Conservation (phyloP, 306 rosid species). For the Trifolium dubium region DNA sequence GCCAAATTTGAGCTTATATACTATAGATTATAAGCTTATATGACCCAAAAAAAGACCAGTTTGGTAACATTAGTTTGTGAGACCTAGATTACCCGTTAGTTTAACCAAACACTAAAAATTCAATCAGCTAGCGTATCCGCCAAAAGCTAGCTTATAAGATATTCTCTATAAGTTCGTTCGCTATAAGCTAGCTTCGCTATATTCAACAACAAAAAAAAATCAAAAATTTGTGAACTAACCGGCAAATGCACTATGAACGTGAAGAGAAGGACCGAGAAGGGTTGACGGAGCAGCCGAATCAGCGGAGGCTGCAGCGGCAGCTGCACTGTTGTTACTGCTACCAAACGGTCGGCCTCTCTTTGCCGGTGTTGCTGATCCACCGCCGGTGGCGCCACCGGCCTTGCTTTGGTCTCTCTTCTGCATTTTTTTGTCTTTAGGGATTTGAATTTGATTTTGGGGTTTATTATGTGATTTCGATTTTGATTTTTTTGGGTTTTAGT, state of each 20-base stretch:
- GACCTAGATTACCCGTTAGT: too few species aligned
- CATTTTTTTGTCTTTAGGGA: constrained; percentile 55
- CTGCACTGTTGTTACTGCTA: constrained; percentile 67
- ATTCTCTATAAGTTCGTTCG: too few species aligned
- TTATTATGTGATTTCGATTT: neutral
- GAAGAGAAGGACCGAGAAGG: constrained; percentile 94
- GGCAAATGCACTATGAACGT: constrained; percentile 85
- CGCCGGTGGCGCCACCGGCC: constrained; percentile 65
- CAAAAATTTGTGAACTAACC: constrained; percentile 75
- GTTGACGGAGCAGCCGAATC: constrained; percentile 78
- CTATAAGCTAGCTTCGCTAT: too few species aligned
- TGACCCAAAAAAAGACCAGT: too few species aligned
- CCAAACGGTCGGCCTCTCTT: constrained; percentile 97
- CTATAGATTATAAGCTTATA: too few species aligned
- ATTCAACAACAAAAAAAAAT: too few species aligned
- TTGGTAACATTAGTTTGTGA: too few species aligned
- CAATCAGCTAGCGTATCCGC: too few species aligned
- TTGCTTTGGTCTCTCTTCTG: constrained; percentile 94
- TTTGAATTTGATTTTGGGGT: constrained; percentile 26
- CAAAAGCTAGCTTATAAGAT: too few species aligned
- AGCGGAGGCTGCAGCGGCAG: constrained; percentile 59
- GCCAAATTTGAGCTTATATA: too few species aligned
- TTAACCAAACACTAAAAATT: too few species aligned
- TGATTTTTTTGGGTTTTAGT: neutral
- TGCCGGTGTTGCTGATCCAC: constrained; percentile 76